phyloP scores from a whole-genome alignment of 257 asterid genomes.

The Nicotiana noctiflora region DNA sequence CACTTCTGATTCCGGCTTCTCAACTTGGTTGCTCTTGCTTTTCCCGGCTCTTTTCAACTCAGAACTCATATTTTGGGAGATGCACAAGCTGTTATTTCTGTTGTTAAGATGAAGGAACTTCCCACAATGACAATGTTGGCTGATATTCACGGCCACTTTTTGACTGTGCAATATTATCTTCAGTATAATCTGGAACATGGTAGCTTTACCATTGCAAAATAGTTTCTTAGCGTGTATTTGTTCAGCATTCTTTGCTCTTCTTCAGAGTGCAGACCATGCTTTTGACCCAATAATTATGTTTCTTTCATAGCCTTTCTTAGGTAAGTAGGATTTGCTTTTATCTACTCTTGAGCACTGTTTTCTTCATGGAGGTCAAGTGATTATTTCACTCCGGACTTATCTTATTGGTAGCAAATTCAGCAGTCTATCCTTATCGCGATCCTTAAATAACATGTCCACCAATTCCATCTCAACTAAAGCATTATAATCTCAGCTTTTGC shows the following conservation, averaged over 20 bases:
- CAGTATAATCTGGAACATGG: conserved; percentile 1
- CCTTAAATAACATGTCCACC: conserved; percentile 4
- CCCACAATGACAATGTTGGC: background rate
- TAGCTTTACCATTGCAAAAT: background rate
- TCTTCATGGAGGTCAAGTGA: conserved; percentile 10
- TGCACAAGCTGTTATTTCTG: conserved; percentile 6
- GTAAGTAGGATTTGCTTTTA: background rate
- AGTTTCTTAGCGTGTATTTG: conserved; percentile 2
- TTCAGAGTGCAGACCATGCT: background rate
- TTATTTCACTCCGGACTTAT: conserved; percentile 6
- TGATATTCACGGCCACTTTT: conserved; percentile 3
- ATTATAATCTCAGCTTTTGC: background rate
- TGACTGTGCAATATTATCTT: conserved; percentile 2
- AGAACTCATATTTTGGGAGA: conserved; percentile 2
- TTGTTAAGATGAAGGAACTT: background rate
- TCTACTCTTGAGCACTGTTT: background rate
- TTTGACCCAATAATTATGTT: background rate
- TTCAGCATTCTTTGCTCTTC: conserved; percentile 1
- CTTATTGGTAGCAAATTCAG: background rate
- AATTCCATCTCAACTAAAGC: background rate
- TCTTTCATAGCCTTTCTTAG: background rate
- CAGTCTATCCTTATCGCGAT: background rate
- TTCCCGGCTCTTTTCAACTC: background rate
- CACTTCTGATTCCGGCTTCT: conserved; percentile 54
- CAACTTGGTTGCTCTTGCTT: conserved; percentile 1